Evolutionary conservation across 352 stramenopile genomes (phyloP).

Genomic region (Globisporangium sylvaticum): DNA sequence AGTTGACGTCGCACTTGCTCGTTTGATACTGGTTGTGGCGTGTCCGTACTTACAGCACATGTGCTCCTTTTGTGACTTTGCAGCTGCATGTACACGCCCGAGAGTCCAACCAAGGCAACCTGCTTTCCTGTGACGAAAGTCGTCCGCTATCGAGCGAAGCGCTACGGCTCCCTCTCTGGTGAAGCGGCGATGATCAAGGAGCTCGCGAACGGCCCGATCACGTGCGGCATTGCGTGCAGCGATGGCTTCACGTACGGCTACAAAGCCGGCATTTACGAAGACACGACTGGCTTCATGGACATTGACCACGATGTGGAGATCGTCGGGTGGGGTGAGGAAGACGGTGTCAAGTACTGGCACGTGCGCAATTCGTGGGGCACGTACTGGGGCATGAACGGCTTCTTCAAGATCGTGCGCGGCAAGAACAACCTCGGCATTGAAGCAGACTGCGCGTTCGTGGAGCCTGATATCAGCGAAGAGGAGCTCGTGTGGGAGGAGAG

Average conservation of each 20-base stretch:
- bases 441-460: slow-evolving; percentile 83
- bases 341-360: slow-evolving; percentile 95
- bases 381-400: slow-evolving; percentile 96
- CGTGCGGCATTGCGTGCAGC: slow-evolving; percentile 91
- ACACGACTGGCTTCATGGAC: slow-evolving; percentile 85
- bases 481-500: slow-evolving; percentile 82
- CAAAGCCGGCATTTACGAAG: slow-evolving; percentile 89
- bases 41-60: neutral
- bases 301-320: slow-evolving; percentile 84
- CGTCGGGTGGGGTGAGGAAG: slow-evolving; percentile 91
- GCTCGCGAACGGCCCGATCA: slow-evolving; percentile 84
- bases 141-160: slow-evolving; percentile 79
- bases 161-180: slow-evolving; percentile 57
- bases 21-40: neutral
- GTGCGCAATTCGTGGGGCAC: slow-evolving; percentile 94
- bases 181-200: slow-evolving; percentile 85
- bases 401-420: slow-evolving; percentile 92
- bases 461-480: slow-evolving; percentile 80
- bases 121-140: slow-evolving; percentile 79
- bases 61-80: neutral
- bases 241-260: slow-evolving; percentile 88
- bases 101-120: slow-evolving; percentile 31
- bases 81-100: slow-evolving; percentile 77
- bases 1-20: slow-evolving; percentile 13
- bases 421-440: slow-evolving; percentile 93